Evolutionary conservation across 768 basidiomycete genomes (phyloP), one percentile per base, ranked within the genome.

Genomic region (Sporobolomyces pararoseus): DNA sequence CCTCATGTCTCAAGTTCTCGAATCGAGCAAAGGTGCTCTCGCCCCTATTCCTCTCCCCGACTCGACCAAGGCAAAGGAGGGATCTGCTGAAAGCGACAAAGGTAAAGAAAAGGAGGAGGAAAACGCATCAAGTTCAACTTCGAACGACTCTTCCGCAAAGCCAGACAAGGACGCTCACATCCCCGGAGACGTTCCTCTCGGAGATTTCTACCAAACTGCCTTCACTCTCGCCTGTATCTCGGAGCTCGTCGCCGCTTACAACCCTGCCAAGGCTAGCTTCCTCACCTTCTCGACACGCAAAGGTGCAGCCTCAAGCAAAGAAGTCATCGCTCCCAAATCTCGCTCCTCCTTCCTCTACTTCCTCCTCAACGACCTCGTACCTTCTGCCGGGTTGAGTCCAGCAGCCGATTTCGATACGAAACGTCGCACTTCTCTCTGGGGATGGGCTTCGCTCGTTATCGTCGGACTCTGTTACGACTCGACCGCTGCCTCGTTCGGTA

Each of bases 191-290:
- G 37, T 53, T 27, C 72, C 68, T 7, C 68, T 73, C 42, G 72
- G 66, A 57, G 72, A 70, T 44, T 71, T 68, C 69, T 71, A 59
- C 51, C 73, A 71, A 34, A 59, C 62, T 16, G 81, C 74, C 76
- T 91, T 94, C 83, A 80, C 91, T 71, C 91, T 94, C 88, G 90
- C 93, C 78, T 89, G 87, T 73, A 82, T 97, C 53, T 90, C 92
- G 4, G 96, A 99, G 80, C 82, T 98, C 14, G 80, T 96, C 17
- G 91, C 95, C 70, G 97, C 92, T 17, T 99, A 98, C 76, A 88
- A 92, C 74, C 79, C 86, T 9, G 94, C 91, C 85, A 99, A 98
- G 79, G 78, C 87, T 31, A 87, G 89, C 7, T 91, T 99, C 80
- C 79, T 96, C 61, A 88, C 89, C 0, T 91, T 86, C 75, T 74